A percentile compares a stretch with the other conserved stretches of the same genome.
phyloP scores from a whole-genome alignment of 2,329 filamentous ascomycete genomes.

The Ambrosiella beaveri region DNA sequence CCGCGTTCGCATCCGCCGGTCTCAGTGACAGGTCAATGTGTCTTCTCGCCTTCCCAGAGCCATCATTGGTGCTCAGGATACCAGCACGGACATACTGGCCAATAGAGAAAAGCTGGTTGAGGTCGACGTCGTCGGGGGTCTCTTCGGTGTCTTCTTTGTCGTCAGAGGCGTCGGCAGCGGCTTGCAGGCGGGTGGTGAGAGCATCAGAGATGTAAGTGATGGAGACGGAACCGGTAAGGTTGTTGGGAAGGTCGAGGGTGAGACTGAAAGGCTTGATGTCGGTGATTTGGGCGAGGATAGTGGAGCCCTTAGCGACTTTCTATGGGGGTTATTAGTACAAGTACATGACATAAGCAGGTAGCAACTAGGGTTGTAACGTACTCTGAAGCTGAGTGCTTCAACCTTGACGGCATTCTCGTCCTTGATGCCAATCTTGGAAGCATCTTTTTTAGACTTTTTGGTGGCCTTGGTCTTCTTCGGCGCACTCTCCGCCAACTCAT shows the following conservation, averaged over 20 bases:
- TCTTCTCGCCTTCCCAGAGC: constrained; percentile 48
- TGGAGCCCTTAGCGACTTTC: constrained; percentile 69
- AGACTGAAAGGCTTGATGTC: constrained; percentile 67
- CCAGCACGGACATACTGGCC: constrained; percentile 81
- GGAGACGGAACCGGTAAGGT: constrained; percentile 73
- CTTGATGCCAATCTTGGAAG: constrained; percentile 23
- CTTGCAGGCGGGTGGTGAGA: constrained; percentile 60
- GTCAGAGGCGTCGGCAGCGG: constrained; percentile 35
- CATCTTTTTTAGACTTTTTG: constrained; percentile 29
- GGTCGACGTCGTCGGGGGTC: constrained; percentile 28
- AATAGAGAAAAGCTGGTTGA: constrained; percentile 57
- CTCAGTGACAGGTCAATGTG: constrained; percentile 77
- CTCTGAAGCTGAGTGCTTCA: constrained; percentile 80
- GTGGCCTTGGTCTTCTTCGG: constrained; percentile 9
- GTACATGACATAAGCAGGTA: not conserved
- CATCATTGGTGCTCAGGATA: constrained; percentile 54
- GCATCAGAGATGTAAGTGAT: constrained; percentile 79
- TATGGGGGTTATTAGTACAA: constrained; percentile 21
- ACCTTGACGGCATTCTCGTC: constrained; percentile 49
- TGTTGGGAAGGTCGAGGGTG: constrained; percentile 75
- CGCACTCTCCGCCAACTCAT: constrained; percentile 21
- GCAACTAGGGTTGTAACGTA: constrained; percentile 23
- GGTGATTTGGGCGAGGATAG: constrained; percentile 73
- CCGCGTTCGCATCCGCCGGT: constrained; percentile 60
- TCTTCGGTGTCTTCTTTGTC: constrained; percentile 39